Evolutionary conservation across 768 basidiomycete genomes (phyloP).

Genomic region (Tremella fuciformis): DNA sequence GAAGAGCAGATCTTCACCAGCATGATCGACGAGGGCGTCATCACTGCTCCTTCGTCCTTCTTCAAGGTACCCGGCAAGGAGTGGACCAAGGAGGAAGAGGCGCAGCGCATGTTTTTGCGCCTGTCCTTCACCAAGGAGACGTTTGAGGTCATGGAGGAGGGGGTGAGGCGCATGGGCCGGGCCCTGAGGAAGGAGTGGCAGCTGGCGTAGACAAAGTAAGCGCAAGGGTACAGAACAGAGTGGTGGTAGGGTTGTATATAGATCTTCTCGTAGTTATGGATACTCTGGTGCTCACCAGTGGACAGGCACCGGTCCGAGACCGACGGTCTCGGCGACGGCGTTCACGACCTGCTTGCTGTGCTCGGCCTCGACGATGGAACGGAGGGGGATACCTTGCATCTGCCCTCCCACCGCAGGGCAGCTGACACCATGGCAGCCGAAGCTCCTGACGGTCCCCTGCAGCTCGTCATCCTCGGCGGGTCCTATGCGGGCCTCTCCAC

Average conservation of each 20-base stretch:
- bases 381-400: no score
- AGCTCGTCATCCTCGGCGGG: slow-evolving; percentile 1
- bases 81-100: slow-evolving; percentile 20
- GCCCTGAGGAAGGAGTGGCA: slow-evolving; percentile 15
- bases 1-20: slow-evolving; percentile 10
- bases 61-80: slow-evolving; percentile 21
- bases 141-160: slow-evolving; percentile 20
- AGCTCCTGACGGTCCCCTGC: no score
- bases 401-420: no score
- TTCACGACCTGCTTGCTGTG: no score
- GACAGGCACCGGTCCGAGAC: no score
- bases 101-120: slow-evolving; percentile 18
- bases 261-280: no score
- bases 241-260: no score
- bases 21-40: slow-evolving; percentile 14
- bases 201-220: not conserved
- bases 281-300: no score
- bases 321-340: no score
- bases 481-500: not conserved
- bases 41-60: slow-evolving; percentile 9
- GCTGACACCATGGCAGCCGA: no score
- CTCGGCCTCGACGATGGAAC: no score
- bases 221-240: no score
- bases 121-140: slow-evolving; percentile 14
- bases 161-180: slow-evolving; percentile 14